phyloP scores from a whole-genome alignment of 106 monocot genomes.

The Acorus gramineus region DNA sequence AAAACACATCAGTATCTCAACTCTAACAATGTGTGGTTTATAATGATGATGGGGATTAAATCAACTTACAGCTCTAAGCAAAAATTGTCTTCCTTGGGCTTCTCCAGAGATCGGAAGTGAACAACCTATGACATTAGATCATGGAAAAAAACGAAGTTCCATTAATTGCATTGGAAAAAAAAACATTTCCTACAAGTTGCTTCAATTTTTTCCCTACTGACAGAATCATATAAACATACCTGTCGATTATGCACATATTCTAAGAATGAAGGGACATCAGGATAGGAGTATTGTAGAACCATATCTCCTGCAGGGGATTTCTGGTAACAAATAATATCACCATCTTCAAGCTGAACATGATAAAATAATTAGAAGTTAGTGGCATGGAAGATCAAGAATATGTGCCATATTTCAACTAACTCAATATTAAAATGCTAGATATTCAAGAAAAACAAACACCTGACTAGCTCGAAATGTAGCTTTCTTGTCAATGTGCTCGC shows the following conservation, averaged over 20 bases:
- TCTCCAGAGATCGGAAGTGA: slow-evolving; percentile 84
- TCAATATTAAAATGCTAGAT: no score
- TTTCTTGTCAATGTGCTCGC: slow-evolving; percentile 83
- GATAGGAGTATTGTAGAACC: slow-evolving; percentile 44
- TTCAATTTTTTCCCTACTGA: no score
- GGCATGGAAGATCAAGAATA: no score
- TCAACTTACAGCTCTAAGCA: slow-evolving; percentile 68
- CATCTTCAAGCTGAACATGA: slow-evolving; percentile 83
- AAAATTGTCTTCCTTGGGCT: slow-evolving; percentile 96
- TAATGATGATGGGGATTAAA: not conserved
- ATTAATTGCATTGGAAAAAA: not conserved
- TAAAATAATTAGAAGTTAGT: no score
- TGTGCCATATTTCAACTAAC: no score
- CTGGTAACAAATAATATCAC: slow-evolving; percentile 91
- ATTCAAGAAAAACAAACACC: slow-evolving; percentile 20
- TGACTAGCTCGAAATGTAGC: slow-evolving; percentile 70
- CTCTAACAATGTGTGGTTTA: not conserved
- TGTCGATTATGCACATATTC: slow-evolving; percentile 96
- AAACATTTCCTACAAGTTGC: no score
- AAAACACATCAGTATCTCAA: not conserved
- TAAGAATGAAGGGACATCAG: slow-evolving; percentile 83
- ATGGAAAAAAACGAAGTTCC: not conserved
- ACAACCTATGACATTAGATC: slow-evolving; percentile 55
- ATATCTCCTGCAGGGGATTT: slow-evolving; percentile 37
- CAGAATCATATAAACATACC: slow-evolving; percentile 23